A percentile compares a stretch with the other conserved stretches of the same genome.
Evolutionary conservation across 352 stramenopile genomes (phyloP).

Genomic region (Phytophthora litchii): DNA sequence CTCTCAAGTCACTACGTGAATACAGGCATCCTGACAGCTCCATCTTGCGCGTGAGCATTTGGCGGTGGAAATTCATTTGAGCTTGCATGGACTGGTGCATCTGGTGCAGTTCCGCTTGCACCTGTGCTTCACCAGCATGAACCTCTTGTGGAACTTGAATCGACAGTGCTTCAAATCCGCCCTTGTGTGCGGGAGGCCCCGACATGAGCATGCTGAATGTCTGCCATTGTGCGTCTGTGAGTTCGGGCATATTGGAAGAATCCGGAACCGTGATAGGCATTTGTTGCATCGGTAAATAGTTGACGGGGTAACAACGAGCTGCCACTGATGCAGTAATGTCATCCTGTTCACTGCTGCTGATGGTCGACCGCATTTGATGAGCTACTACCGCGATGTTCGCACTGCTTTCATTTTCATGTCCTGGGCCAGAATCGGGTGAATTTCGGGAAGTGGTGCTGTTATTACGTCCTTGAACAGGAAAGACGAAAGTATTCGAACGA

Average conservation of each 20-base stretch:
- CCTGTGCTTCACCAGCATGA: neutral
- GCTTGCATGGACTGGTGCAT: constrained; percentile 83
- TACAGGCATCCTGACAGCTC: constrained; percentile 53
- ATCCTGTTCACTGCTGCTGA: neutral
- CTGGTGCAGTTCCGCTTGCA: constrained; percentile 55
- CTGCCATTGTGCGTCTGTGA: constrained; percentile 70
- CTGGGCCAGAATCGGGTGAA: constrained; percentile 16
- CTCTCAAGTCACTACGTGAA: neutral
- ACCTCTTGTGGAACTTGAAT: constrained; percentile 13
- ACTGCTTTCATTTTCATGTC: constrained; percentile 1
- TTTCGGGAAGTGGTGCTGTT: constrained; percentile 16
- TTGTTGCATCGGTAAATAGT: neutral
- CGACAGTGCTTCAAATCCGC: constrained; percentile 2
- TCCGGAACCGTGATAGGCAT: neutral
- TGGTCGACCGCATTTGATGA: neutral
- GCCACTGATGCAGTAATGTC: constrained; percentile 14
- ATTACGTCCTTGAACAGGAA: constrained; percentile 32
- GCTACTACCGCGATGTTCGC: constrained; percentile 1
- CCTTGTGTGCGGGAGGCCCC: constrained; percentile 27
- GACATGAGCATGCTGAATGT: constrained; percentile 69
- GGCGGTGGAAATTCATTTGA: constrained; percentile 81
- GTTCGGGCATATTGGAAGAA: constrained; percentile 24
- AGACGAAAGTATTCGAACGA: constrained; percentile 36
- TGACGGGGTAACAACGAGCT: constrained; percentile 18
- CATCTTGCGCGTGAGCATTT: constrained; percentile 85